phyloP scores from a whole-genome alignment of 2,329 filamentous ascomycete genomes.

The Endothia cerciana region DNA sequence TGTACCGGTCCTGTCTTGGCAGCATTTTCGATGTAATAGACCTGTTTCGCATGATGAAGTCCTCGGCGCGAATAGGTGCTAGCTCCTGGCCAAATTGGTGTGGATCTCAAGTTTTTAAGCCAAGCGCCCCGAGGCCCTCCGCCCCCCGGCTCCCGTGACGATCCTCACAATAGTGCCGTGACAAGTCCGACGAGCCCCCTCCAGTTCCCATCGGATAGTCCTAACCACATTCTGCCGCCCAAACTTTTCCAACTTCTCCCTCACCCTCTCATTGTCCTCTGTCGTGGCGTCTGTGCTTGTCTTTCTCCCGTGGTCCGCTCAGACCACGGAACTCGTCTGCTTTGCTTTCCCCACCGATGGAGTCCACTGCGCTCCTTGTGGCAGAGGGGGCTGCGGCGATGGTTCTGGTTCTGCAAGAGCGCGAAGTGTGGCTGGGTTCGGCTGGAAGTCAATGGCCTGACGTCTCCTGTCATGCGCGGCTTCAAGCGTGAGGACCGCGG shows the following conservation, averaged over 20 bases:
- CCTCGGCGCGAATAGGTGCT: neutral
- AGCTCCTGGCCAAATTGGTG: neutral
- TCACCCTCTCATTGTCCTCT: conserved; percentile 13
- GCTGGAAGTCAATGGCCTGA: too few species aligned
- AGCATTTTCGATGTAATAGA: neutral
- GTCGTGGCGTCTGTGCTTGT: neutral
- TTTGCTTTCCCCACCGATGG: conserved; percentile 10
- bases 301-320: conserved; percentile 22
- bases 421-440: neutral
- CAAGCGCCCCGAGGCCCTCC: neutral
- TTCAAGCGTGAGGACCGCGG: neutral
- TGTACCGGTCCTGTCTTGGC: neutral
- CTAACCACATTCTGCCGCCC: conserved; percentile 20
- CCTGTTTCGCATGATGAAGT: neutral
- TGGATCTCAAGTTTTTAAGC: neutral
- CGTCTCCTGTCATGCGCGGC: too few species aligned
- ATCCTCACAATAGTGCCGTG: conserved; percentile 10
- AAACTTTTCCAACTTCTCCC: conserved; percentile 17
- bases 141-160: neutral
- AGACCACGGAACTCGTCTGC: conserved; percentile 11
- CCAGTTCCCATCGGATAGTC: conserved; percentile 13
- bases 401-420: neutral
- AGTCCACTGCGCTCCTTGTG: conserved; percentile 10
- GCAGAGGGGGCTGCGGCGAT: too few species aligned
- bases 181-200: conserved; percentile 15